These are phyloP conservation scores for Davidsoniella virescens DNA, from an alignment of 2,329 filamentous ascomycete genomes.

Conservation along the genomic window DNA sequence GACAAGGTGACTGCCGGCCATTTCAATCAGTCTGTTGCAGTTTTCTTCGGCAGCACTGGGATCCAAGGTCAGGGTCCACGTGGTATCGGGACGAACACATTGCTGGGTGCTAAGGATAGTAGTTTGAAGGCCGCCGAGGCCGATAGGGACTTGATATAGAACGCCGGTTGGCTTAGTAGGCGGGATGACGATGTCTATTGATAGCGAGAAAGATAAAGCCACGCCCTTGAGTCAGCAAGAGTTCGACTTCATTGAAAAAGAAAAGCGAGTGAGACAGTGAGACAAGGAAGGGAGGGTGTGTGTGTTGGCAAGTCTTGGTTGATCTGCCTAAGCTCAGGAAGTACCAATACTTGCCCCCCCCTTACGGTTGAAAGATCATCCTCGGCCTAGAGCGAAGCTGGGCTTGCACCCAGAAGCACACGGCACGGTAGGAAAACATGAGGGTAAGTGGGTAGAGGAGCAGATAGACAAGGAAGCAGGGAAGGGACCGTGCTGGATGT, in stretches of 20 bases:
- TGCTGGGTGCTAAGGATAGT: slow-evolving; percentile 7
- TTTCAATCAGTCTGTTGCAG: slow-evolving; percentile 21
- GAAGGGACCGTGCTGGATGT: neutral
- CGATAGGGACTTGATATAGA: neutral
- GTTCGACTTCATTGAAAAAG: neutral
- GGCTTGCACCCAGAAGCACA: too few relatives aligned
- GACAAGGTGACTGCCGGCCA: slow-evolving; percentile 25
- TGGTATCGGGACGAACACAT: slow-evolving; percentile 4
- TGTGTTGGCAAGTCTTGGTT: too few relatives aligned
- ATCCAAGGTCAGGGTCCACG: neutral
- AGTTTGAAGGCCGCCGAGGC: neutral
- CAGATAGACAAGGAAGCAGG: neutral
- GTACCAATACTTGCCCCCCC: too few relatives aligned
- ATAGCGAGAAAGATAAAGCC: neutral
- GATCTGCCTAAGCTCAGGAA: too few relatives aligned
- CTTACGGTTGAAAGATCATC: too few relatives aligned
- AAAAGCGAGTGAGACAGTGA: neutral
- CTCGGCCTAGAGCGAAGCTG: too few relatives aligned
- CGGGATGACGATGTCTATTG: too few relatives aligned
- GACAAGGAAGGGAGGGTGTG: too few relatives aligned
- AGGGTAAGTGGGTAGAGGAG: neutral
- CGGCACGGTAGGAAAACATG: too few relatives aligned
- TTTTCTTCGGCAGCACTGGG: slow-evolving; percentile 16
- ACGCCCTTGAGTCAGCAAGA: slow-evolving; percentile 4
- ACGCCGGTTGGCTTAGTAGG: too few relatives aligned